A percentile compares a stretch with the other conserved stretches of the same genome.
phyloP scores from a whole-genome alignment of 768 basidiomycete genomes.

The Coprinellus aureogranulatus region DNA sequence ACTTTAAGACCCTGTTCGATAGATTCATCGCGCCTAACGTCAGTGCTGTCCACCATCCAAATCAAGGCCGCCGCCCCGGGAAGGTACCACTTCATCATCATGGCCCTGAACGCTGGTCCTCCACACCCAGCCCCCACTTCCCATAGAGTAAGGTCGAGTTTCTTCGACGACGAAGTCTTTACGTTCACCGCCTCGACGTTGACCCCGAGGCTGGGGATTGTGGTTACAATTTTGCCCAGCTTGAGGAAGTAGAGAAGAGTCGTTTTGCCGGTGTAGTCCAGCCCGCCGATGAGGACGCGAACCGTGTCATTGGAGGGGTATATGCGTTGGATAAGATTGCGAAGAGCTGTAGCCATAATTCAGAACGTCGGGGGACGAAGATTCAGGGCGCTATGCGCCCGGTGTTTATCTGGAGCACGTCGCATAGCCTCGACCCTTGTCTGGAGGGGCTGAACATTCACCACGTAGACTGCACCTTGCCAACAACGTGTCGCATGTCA shows the following conservation, averaged over 20 bases:
- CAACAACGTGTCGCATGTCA: too few relatives aligned
- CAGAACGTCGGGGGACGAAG: too few relatives aligned
- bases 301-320: conserved; percentile 18
- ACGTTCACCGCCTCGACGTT: conserved; percentile 56
- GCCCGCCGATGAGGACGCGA: conserved; percentile 33
- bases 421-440: too few relatives aligned
- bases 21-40: conserved; percentile 40
- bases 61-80: conserved; percentile 51
- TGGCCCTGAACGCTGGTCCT: conserved; percentile 38
- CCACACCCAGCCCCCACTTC: conserved; percentile 60
- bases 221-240: conserved; percentile 34
- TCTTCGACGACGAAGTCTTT: conserved; percentile 22
- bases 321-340: conserved; percentile 29
- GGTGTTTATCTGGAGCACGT: too few relatives aligned
- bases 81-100: conserved; percentile 22
- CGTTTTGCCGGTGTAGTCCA: conserved; percentile 43
- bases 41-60: conserved; percentile 62
- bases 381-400: too few relatives aligned
- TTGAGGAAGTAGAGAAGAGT: conserved; percentile 46
- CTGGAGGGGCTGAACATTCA: too few relatives aligned
- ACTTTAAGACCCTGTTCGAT: conserved; percentile 48
- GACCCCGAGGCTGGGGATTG: conserved; percentile 46
- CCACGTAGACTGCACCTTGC: too few relatives aligned
- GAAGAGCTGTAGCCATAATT: conserved; percentile 21
- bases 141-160: conserved; percentile 55